These are phyloP conservation scores for Colletotrichum noveboracense DNA, from an alignment of 2,329 filamentous ascomycete species.

Conservation along the genomic window DNA sequence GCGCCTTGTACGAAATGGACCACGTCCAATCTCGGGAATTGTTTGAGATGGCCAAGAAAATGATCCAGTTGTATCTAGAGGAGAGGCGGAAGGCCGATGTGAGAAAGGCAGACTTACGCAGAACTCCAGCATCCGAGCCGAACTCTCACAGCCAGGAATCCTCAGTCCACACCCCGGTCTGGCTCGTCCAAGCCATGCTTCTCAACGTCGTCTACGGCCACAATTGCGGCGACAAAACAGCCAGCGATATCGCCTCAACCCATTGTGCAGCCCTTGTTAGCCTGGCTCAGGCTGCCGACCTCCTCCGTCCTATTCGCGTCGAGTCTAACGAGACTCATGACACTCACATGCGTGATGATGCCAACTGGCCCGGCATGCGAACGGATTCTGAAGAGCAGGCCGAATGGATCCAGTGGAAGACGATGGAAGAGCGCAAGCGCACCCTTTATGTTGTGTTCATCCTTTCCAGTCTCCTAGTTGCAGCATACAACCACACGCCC, in stretches of 20 bases:
- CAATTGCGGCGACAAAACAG: constrained; percentile 89
- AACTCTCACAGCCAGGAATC: constrained; percentile 59
- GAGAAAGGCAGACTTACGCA: constrained; percentile 64
- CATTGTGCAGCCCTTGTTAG: constrained; percentile 92
- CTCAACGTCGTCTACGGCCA: constrained; percentile 96
- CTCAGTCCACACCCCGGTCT: constrained; percentile 80
- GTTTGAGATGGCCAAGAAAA: constrained; percentile 92
- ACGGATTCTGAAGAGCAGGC: constrained; percentile 62
- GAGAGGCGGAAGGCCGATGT: constrained; percentile 88
- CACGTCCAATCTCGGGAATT: constrained; percentile 79
- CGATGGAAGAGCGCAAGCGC: constrained; percentile 86
- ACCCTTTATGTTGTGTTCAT: constrained; percentile 92
- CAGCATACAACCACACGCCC: constrained; percentile 91
- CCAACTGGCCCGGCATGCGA: constrained; percentile 49
- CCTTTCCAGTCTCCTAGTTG: constrained; percentile 87
- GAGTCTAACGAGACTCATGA: constrained; percentile 56
- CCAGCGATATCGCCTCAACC: constrained; percentile 89
- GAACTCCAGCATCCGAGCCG: constrained; percentile 52
- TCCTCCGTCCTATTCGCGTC: constrained; percentile 56
- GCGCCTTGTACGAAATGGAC: constrained; percentile 82
- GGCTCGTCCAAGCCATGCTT: constrained; percentile 96
- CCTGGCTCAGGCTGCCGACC: constrained; percentile 85
- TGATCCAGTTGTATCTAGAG: constrained; percentile 92
- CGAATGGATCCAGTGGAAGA: constrained; percentile 93
- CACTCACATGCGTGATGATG: constrained; percentile 61